Conservation (phyloP, 148 eudicot genomes). For the Rhododendron simsii region DNA sequence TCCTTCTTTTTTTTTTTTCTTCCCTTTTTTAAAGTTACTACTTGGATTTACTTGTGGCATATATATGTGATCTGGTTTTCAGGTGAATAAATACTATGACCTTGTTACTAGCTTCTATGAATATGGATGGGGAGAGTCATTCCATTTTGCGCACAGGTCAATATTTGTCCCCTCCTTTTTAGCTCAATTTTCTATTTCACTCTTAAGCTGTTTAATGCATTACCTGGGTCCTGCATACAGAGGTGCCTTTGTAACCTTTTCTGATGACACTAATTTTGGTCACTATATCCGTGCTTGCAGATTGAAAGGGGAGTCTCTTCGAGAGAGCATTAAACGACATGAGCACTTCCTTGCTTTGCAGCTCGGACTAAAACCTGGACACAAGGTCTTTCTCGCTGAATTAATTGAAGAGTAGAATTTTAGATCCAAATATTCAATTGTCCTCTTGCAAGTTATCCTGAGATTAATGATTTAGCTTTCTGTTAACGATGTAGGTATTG, state of each 20-base stretch:
- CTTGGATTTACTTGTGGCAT: background rate
- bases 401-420: background rate
- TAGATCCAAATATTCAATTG: background rate
- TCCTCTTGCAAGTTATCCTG: background rate
- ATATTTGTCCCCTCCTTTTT: background rate
- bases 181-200: background rate
- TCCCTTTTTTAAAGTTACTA: background rate
- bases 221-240: background rate
- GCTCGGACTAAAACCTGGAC: conserved; percentile 77
- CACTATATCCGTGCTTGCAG: conserved; percentile 28
- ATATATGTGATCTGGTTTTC: conserved; percentile 10
- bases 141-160: conserved; percentile 94
- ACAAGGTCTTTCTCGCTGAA: conserved; percentile 47
- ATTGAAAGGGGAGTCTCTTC: conserved; percentile 93
- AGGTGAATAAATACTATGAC: conserved; percentile 97
- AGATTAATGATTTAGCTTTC: background rate
- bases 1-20: background rate
- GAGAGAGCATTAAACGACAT: conserved; percentile 94
- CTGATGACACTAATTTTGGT: background rate
- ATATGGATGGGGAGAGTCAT: conserved; percentile 99
- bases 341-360: conserved; percentile 97
- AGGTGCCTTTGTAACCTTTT: background rate
- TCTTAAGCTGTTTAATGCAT: background rate
- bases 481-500: background rate
- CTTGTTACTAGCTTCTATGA: conserved; percentile 96